Evolutionary conservation across 495 filamentous ascomycete species (phyloP), one percentile per base, ranked within the genome.

Genomic region (Hypoxylon cercidicola): DNA sequence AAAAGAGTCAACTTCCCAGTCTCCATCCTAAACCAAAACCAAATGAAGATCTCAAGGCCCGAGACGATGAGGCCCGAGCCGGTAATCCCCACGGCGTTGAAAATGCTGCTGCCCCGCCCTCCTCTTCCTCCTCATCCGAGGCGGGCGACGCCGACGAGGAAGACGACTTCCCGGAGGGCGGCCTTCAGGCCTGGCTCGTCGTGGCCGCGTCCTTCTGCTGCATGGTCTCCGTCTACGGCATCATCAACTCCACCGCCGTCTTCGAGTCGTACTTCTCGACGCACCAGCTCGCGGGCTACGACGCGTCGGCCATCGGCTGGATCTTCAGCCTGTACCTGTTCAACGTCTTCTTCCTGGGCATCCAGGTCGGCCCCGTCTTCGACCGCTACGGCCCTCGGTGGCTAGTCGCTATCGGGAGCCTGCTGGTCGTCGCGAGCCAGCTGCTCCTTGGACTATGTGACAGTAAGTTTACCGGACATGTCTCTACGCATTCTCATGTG

Each of bases 331-430:
- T 86, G 1, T 84, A 89, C 28, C 76, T 87, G 21, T 89, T 89
- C 57, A 76, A 89, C 18, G 85, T 87, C 11, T 81, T 89, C 28
- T 88, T 88, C 53, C 76, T 85, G 7, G 88, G 87, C 6, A 83
- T 89, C 6, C 86, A 89, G 66, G 82, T 88, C 39, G 88, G 88
- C 2, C 87, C 88, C n/a, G 64, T 90, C 4, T 90, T 90, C 55
- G 88, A 90, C 66, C 78, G 79, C 2, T 81, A 85, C 55, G 88
- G 87, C 0, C 81, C 87, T 1, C 74, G 85, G 16, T 32, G 75
- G n/a, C 70, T 89, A 20, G 74, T 89, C 0, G 72, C 82, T 12
- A 72, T 72, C 5, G 87, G 87, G 3, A 82, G 81, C 15, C 18
- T 81, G 20, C 71, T 81, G 28, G 81, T 85, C n/a, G 73, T 85